Evolutionary conservation across 768 basidiomycete species (phyloP), one percentile per base, ranked within the genome.

Genomic region (Lentinula raphanica): DNA sequence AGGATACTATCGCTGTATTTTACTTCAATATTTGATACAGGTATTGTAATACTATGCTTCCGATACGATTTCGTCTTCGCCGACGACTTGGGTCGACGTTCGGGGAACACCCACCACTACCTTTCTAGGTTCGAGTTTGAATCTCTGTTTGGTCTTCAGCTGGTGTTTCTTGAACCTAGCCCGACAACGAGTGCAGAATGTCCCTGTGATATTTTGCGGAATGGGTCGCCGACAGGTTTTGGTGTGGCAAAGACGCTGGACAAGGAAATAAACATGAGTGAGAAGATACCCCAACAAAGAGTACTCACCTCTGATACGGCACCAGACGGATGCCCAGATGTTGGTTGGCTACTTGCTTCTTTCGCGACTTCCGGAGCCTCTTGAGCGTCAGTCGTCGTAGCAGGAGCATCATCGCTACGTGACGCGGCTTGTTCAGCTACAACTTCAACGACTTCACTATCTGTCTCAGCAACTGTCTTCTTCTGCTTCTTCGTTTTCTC

Each of bases 151-250:
- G 49, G 73, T 70, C 67, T 72, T 74, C 36, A 68, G 73, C 62
- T 76, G 74, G 19, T 71, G 74, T 62, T 73, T 79, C 73, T 77
- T 82, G 56, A 82, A 68, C 38, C 73, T 71, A 28, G 65, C 42
- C 59, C 71, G 73, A 62, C 81, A 82, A 44, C 72, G 74, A 13
- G 74, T 74, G 59, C 81, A 83, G 35, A 80, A 58, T 5, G 68
- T 66, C 21, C 73, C 72, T 0, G 49, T 13, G 7, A 62, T 35
- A 25, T 63, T 63, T 5, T 51, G 25, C 5, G 72, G 61, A 3
- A 81, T 58, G 9, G 60, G 55, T 2, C 80, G 76, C 50, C 60
- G 69, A 62, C 81, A 82, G 5, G 65, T 61, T 60, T 76, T 76
- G 51, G 71, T 76, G 7, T 59, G 59, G 54, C 74, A 76, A 32